Base-by-base conservation (phyloP, 495 filamentous ascomycete genomes). In the Tuber umbilicatum region DNA sequence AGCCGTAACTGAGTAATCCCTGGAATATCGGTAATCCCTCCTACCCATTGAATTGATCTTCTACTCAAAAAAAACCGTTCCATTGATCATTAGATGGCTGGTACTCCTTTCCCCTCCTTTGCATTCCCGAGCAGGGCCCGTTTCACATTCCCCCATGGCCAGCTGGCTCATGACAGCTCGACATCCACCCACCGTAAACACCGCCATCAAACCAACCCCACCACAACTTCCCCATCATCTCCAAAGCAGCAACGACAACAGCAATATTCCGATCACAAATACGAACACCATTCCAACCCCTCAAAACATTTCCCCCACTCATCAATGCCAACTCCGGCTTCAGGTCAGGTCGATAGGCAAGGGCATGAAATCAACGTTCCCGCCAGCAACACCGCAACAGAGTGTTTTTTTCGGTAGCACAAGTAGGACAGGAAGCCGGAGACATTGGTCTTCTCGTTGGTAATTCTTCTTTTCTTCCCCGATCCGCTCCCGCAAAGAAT, bases 371-470 rank as follows among this genome's bases (percentile, higher is more conserved):
- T 42, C 47, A 21, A 35, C 75, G 10, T 42, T 73, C 9, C 47
- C 78, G 39, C 39, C 39, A 7, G 39, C 81, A 42, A 80, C 79
- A 23, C 74, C 84, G 35, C 83, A 86, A 70, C 84, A 79, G n/a
- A 87, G 86, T 78, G 78, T 86, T 79, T 84, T 79, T 70, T 79
- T 85, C n/a, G 7, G 74, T 81, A 50, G 70, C 78, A 19, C 84
- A 80, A 45, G 80, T 83, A 21, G 70, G 83, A 35, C 64, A 75
- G 17, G 73, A 84, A 38, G 85, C 85, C 6, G 84, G 85, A 73
- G 89, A 90, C 82, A 79, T 89, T 45, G 88, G 88, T n/a, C 60
- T 89, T 27, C 81, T 90, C 69, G 82, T 83, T 45, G 86, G 88
- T 78, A 80, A n/a, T 38, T 40, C 35, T 19, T 45, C 1, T 5